phyloP scores from a whole-genome alignment of 305 asterid species.

The Fraxinus paxiana region DNA sequence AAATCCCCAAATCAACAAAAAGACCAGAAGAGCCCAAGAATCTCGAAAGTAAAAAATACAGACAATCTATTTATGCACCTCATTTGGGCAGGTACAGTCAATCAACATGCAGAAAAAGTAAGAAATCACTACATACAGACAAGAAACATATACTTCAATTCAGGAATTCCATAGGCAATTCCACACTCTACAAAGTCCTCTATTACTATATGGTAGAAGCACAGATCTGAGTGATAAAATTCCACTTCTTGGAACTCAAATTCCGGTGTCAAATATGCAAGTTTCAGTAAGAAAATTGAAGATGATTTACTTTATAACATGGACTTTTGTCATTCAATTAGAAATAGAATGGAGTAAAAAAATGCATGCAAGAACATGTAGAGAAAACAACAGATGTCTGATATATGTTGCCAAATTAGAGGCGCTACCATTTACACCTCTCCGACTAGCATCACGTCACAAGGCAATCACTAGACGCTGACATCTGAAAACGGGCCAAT shows the following conservation, averaged over 20 bases:
- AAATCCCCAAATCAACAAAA: not conserved
- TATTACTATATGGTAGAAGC: not conserved
- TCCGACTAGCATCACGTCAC: constrained; percentile 4
- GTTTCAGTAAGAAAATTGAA: not conserved
- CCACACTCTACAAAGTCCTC: not conserved
- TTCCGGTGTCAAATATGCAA: not conserved
- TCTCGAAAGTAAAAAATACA: not conserved
- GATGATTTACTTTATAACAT: not conserved
- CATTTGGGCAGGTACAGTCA: not conserved
- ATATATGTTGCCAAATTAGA: not conserved
- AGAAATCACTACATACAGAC: not conserved
- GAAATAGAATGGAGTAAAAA: not conserved
- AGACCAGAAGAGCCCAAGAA: not conserved
- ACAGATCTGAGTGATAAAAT: not conserved
- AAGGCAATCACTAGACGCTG: not conserved
- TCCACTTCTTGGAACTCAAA: not conserved
- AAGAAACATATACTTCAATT: not conserved
- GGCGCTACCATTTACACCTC: not conserved
- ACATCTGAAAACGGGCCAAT: constrained; percentile 21
- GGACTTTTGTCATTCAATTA: constrained; percentile 8
- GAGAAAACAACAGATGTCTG: constrained; percentile 8
- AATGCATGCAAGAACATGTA: constrained; percentile 6
- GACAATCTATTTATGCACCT: not conserved
- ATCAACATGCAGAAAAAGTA: not conserved
- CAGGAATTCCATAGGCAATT: not conserved